Evolutionary conservation across 768 basidiomycete species (phyloP).

Genomic region (Boletellus sp.): DNA sequence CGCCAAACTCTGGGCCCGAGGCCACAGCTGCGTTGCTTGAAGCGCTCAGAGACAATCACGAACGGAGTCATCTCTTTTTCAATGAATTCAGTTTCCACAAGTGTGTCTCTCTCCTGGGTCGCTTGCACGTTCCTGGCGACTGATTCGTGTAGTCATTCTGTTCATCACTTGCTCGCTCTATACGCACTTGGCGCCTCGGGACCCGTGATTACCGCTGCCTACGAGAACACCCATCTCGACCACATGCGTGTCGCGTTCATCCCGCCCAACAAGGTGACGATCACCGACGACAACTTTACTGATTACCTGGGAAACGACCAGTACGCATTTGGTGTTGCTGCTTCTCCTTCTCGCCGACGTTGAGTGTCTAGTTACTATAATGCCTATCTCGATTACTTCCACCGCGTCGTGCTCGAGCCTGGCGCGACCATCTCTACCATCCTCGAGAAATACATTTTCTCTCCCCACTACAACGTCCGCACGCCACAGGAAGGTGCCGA

Average conservation of each 20-base stretch:
- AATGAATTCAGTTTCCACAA: constrained; percentile 37
- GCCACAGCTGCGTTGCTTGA: constrained; percentile 38
- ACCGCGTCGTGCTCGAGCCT: constrained; percentile 27
- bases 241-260: constrained; percentile 36
- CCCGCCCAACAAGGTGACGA: constrained; percentile 19
- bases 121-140: background rate
- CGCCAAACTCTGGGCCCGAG: constrained; percentile 36
- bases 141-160: constrained; percentile 44
- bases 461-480: constrained; percentile 45
- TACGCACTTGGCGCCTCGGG: constrained; percentile 57
- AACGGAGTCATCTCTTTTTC: constrained; percentile 53
- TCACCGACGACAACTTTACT: constrained; percentile 23
- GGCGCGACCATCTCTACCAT: constrained; percentile 31
- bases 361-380: constrained; percentile 27
- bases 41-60: constrained; percentile 49
- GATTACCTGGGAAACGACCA: constrained; percentile 31
- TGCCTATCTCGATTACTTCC: constrained; percentile 32
- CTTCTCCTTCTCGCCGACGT: background rate
- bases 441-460: constrained; percentile 64
- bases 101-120: constrained; percentile 11
- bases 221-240: constrained; percentile 36
- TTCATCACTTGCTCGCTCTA: constrained; percentile 55
- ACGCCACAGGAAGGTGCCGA: constrained; percentile 23
- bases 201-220: constrained; percentile 40
- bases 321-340: constrained; percentile 9